Percentiles rank a stretch among this genome's conserved stretches.
These are phyloP conservation scores for Reticulascus tulasneorum DNA, from an alignment of 2,329 filamentous ascomycete genomes.

Conservation along the genomic window DNA sequence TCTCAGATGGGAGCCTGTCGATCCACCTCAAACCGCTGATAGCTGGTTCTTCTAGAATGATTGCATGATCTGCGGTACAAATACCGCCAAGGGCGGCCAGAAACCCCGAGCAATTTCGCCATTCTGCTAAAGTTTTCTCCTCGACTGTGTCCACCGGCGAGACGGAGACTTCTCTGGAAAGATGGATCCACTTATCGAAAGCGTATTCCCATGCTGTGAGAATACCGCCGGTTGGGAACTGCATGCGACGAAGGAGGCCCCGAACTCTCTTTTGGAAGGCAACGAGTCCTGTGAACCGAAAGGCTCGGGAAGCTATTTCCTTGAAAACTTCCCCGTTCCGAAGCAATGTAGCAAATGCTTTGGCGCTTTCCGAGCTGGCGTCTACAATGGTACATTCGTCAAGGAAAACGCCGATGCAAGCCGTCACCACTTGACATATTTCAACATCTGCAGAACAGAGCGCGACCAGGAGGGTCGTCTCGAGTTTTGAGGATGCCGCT, in stretches of 20 bases:
- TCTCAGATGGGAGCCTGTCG: conserved; percentile 55
- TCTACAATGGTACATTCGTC: conserved; percentile 57
- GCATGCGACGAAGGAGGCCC: conserved; percentile 54
- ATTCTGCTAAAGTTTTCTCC: conserved; percentile 56
- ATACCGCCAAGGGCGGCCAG: conserved; percentile 63
- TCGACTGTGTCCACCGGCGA: conserved; percentile 46
- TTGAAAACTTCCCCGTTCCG: conserved; percentile 58
- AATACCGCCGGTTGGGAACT: conserved; percentile 62
- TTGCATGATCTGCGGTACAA: conserved; percentile 57
- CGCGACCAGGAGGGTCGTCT: conserved; percentile 59
- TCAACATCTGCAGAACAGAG: conserved; percentile 64
- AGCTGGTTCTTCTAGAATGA: conserved; percentile 53
- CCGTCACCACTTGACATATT: conserved; percentile 60
- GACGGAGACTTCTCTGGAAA: conserved; percentile 61
- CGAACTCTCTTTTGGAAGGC: conserved; percentile 66
- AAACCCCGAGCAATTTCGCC: conserved; percentile 67
- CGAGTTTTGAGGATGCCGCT: conserved; percentile 50
- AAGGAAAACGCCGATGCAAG: conserved; percentile 58
- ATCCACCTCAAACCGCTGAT: conserved; percentile 60
- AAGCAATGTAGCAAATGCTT: conserved; percentile 48
- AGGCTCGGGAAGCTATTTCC: conserved; percentile 60
- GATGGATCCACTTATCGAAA: conserved; percentile 60
- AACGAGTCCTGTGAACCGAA: conserved; percentile 64
- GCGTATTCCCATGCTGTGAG: conserved; percentile 63
- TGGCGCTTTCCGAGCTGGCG: conserved; percentile 43